These are phyloP conservation scores for Cercospora sp. DNA, from an alignment of 2,329 filamentous ascomycete species.

Conservation along the genomic window DNA sequence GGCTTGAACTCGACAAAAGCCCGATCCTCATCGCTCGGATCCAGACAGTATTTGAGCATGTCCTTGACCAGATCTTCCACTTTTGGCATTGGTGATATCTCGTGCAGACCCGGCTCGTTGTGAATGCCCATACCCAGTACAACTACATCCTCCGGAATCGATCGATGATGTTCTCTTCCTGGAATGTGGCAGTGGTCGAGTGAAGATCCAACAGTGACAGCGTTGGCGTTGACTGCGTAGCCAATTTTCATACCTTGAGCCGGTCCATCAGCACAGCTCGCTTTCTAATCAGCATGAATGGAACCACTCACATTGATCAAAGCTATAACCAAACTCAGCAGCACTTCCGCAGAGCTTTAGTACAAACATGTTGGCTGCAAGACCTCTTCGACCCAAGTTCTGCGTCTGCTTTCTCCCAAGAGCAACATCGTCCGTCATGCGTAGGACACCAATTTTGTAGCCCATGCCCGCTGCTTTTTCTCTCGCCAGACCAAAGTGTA, in stretches of 20 bases:
- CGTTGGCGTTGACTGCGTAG: conserved; percentile 45
- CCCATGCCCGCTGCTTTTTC: conserved; percentile 50
- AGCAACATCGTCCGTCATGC: conserved; percentile 52
- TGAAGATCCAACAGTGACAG: conserved; percentile 54
- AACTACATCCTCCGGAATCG: conserved; percentile 37
- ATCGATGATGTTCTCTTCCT: conserved; percentile 52
- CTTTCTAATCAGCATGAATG: neutral
- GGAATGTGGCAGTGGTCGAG: conserved; percentile 57
- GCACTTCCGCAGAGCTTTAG: conserved; percentile 51
- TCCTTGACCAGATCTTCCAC: conserved; percentile 51
- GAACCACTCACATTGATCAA: conserved; percentile 40
- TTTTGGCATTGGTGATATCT: conserved; percentile 50
- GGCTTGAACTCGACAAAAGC: conserved; percentile 52
- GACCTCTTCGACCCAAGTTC: conserved; percentile 51
- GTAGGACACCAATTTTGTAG: conserved; percentile 49
- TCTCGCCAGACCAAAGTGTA: conserved; percentile 52
- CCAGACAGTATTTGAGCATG: conserved; percentile 52
- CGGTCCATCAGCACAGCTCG: neutral
- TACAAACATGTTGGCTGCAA: conserved; percentile 52
- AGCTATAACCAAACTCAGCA: conserved; percentile 47
- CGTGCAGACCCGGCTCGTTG: conserved; percentile 52
- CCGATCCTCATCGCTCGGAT: conserved; percentile 50
- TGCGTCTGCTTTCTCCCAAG: conserved; percentile 50
- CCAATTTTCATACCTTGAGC: conserved; percentile 44
- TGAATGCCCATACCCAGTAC: conserved; percentile 54